Evolutionary conservation across 2,329 filamentous ascomycete genomes (phyloP), one percentile per base, ranked within the genome.

Genomic region (Colletotrichum graminicola): DNA sequence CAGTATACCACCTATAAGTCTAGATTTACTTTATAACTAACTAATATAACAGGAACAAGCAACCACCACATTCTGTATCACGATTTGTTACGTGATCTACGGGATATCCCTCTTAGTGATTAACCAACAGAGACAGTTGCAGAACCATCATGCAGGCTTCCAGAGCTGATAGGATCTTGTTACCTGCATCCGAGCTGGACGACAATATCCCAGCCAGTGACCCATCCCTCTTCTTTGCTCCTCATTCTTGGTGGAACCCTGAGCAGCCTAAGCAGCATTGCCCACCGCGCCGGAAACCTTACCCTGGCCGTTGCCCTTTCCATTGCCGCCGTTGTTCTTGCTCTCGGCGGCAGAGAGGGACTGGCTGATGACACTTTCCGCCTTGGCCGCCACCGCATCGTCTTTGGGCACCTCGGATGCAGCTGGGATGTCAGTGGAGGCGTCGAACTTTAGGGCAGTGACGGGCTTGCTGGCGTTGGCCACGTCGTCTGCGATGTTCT

Each of bases 401-500:
- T 71, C 64, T 64, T 71, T 62, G 64, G 68, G 29, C 32, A 67
- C 68, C n/a, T 71, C 51, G 43, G 51, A 32, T 36, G 64, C 64
- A n/a, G 43, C n/a, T 36, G 68, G 59, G 68, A 68, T 71, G 39
- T 71, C 72, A 47, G 70, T 73, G 54, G 70, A 72, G 43, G 71
- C 70, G 51, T 70, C 66, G 52, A 74, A 73, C 62, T 73, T 65
- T 29, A 75, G 73, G 32, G 71, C 55, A 39, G 81, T 85, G 1
- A 83, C 86, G 1, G 79, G 70, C 54, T 85, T 80, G 3, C 88
- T 87, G 5, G 84, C 84, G 63, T 82, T 83, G 49, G 80, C 80
- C 62, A 80, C 78, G 67, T 89, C 87, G 32, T 81, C 78, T 2
- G 78, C 74, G 63, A 89, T 84, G 75, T 89, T 89, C 76, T 84